A percentile compares a stretch with the other conserved stretches of the same genome.
These are phyloP conservation scores for Neoboletus brunneissimus DNA, from an alignment of 768 basidiomycete species.

Conservation along the genomic window DNA sequence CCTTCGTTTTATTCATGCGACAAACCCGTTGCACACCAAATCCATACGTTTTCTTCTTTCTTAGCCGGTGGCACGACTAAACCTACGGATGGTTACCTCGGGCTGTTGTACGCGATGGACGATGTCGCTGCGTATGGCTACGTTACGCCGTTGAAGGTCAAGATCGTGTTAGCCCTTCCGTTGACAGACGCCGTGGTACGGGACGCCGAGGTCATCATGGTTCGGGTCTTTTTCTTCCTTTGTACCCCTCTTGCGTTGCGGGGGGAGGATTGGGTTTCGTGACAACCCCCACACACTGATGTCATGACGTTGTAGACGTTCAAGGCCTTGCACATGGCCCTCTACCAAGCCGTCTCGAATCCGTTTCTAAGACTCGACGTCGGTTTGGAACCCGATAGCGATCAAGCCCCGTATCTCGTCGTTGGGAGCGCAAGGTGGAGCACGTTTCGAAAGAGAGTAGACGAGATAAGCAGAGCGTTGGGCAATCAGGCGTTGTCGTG, in stretches of 20 bases:
- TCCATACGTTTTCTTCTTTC: neutral
- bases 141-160: slow-evolving; percentile 82
- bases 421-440: slow-evolving; percentile 69
- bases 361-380: slow-evolving; percentile 76
- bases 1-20: neutral
- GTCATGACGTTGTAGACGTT: slow-evolving; percentile 55
- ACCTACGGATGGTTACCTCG: slow-evolving; percentile 76
- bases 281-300: neutral
- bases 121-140: slow-evolving; percentile 93
- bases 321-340: slow-evolving; percentile 86
- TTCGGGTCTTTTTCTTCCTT: slow-evolving; percentile 33
- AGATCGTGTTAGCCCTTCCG: slow-evolving; percentile 79
- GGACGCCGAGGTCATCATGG: slow-evolving; percentile 75
- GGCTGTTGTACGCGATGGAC: slow-evolving; percentile 86
- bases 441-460: slow-evolving; percentile 65
- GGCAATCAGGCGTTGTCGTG: slow-evolving; percentile 37
- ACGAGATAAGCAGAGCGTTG: slow-evolving; percentile 67
- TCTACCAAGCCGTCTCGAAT: slow-evolving; percentile 79
- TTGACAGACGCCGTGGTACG: slow-evolving; percentile 78
- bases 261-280: neutral
- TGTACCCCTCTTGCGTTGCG: neutral
- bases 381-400: slow-evolving; percentile 44
- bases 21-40: neutral
- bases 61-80: slow-evolving; percentile 46
- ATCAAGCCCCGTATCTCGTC: slow-evolving; percentile 53